Base-by-base conservation (phyloP, 2,329 filamentous ascomycete species). In the Fusarium miscanthi region DNA sequence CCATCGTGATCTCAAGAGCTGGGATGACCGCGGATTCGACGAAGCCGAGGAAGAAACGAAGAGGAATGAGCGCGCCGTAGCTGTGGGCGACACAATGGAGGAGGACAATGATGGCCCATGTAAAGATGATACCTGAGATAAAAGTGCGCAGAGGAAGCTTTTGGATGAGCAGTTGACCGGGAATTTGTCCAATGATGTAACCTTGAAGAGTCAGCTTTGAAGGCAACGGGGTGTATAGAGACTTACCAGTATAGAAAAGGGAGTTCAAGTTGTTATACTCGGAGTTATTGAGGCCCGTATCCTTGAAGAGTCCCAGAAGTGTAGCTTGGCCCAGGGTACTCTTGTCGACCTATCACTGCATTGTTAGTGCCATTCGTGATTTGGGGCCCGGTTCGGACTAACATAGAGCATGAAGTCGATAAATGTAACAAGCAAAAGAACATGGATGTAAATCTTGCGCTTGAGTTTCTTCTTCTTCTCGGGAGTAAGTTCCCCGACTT, bases 211-310 rank as follows among this genome's bases (percentile, higher is more conserved):
- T 49, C 7, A 49, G 46, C 30, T 25, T 25, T 25, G 23, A 25
- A 25, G 23, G 5, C 23, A 25, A 25, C 3, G 23, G 23, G 23
- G 23, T 25, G 23, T 25, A 4, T 25, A 25, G 5, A 25, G 23
- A 25, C 5, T 25, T 25, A 25, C 57, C 57, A 21, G 57, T 59
- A 13, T 59, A 59, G 30, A 59, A 59, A 6, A 59, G 57, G 1
- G 57, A 59, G n/a, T 59, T 59, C 25, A 59, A n/a, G 46, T 59
- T 59, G 8, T 59, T 59, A 13, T 59, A 59, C 19, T 59, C 57
- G 5, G 57, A 59, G 19, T 59, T 54, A 8, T 54, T 59, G 11
- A 59, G 57, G 1, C 57, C 46, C 13, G 57, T 59, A 25, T 59
- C 57, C n/a, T 59, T 53, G 19, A 59, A 59, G 6, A 59, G 57